Conservation (phyloP, 306 rosid species). For the Corylus americana region DNA sequence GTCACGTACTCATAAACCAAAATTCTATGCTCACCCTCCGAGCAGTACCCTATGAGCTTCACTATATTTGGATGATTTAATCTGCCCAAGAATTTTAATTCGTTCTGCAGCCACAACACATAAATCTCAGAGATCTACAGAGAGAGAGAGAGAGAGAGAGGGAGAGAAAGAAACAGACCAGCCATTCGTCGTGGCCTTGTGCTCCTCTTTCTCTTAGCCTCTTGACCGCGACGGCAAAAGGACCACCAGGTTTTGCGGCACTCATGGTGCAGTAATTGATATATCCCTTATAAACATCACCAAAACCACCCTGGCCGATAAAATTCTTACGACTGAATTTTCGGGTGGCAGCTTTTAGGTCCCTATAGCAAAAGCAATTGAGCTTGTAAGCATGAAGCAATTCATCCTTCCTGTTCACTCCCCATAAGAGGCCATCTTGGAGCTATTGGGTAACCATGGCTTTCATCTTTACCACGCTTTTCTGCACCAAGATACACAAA, state of each 20-base stretch:
- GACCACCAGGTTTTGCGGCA: constrained; percentile 32
- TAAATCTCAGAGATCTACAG: background rate
- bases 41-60: constrained; percentile 55
- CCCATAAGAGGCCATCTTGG: constrained; percentile 5
- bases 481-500: constrained; percentile 15
- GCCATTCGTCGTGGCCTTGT: constrained; percentile 44
- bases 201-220: constrained; percentile 34
- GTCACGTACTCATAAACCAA: constrained; percentile 58
- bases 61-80: constrained; percentile 57
- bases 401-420: constrained; percentile 7
- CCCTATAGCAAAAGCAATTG: constrained; percentile 23
- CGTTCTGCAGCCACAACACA: constrained; percentile 46
- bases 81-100: constrained; percentile 41
- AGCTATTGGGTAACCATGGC: constrained; percentile 1
- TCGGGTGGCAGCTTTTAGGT: constrained; percentile 37
- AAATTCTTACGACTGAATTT: constrained; percentile 40
- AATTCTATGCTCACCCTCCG: constrained; percentile 48
- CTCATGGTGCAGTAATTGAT: constrained; percentile 22
- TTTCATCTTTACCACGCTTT: background rate
- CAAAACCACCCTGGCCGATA: constrained; percentile 48
- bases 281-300: constrained; percentile 48
- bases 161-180: constrained; percentile 28
- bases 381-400: constrained; percentile 15
- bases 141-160: background rate
- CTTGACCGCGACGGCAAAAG: constrained; percentile 43